Conservation (phyloP, 2,329 filamentous ascomycete species). For the Helicocarpus griseus region DNA sequence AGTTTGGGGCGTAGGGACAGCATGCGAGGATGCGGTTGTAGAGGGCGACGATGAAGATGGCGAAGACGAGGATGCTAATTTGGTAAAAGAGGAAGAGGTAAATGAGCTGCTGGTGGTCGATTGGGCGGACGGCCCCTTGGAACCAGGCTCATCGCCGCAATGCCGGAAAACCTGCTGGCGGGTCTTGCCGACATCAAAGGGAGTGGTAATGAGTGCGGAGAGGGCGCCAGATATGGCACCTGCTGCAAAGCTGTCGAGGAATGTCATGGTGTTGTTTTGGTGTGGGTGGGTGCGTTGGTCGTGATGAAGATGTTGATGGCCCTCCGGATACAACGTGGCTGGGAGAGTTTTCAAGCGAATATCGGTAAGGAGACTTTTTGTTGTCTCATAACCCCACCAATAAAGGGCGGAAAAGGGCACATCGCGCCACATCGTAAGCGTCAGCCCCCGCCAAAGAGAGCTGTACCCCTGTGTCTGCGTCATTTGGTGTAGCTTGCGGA, state of each 20-base stretch:
- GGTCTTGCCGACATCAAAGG: constrained; percentile 97
- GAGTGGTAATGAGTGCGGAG: constrained; percentile 81
- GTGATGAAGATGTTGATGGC: constrained; percentile 7
- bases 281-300: constrained; percentile 46
- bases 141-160: constrained; percentile 28
- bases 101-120: constrained; percentile 5
- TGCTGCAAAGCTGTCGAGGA: constrained; percentile 80
- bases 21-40: neutral
- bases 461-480: constrained; percentile 65
- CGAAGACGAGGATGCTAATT: neutral
- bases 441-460: constrained; percentile 82
- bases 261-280: constrained; percentile 66
- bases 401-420: constrained; percentile 96
- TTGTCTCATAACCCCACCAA: constrained; percentile 94
- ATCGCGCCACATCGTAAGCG: constrained; percentile 88
- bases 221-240: constrained; percentile 75
- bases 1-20: constrained; percentile 10
- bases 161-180: constrained; percentile 76
- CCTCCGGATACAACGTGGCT: neutral
- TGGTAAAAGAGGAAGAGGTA: constrained; percentile 9
- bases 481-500: constrained; percentile 69
- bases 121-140: constrained; percentile 12
- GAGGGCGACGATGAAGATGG: neutral
- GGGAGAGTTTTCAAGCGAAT: constrained; percentile 43
- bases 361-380: constrained; percentile 62